A percentile compares a stretch with the other conserved stretches of the same genome.
These are phyloP conservation scores for Kluyveromyces lactis DNA, from an alignment of 805 yeast species.

Conservation along the genomic window DNA sequence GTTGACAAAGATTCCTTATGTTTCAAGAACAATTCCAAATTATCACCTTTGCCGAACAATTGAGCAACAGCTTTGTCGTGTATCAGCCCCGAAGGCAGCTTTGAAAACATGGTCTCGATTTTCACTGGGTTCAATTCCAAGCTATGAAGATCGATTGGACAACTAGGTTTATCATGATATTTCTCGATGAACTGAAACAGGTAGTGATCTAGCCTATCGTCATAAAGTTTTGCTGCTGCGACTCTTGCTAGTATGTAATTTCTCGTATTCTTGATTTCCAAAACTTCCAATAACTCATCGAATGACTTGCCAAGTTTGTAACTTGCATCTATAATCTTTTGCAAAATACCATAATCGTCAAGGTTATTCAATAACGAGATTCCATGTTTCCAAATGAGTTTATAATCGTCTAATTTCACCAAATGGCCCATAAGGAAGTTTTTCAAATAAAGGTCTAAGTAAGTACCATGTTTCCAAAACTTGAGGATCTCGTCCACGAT, in stretches of 20 bases:
- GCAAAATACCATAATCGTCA: slow-evolving; percentile 53
- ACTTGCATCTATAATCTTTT: slow-evolving; percentile 25
- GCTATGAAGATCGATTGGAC: slow-evolving; percentile 46
- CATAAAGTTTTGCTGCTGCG: slow-evolving; percentile 31
- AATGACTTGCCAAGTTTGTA: slow-evolving; percentile 25
- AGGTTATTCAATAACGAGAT: slow-evolving; percentile 38
- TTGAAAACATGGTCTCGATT: slow-evolving; percentile 12
- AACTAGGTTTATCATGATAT: slow-evolving; percentile 53
- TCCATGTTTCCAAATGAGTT: slow-evolving; percentile 34
- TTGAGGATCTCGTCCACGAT: slow-evolving; percentile 28
- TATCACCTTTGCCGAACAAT: slow-evolving; percentile 23
- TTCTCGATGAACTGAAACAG: slow-evolving; percentile 35
- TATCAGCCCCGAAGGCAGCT: slow-evolving; percentile 31
- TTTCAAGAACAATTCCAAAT: slow-evolving; percentile 31
- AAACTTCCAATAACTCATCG: slow-evolving; percentile 28
- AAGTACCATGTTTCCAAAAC: slow-evolving; percentile 5
- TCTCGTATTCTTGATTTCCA: slow-evolving; percentile 35
- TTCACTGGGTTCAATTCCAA: slow-evolving; percentile 18
- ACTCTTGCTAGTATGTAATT: slow-evolving; percentile 50
- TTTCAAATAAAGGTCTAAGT: slow-evolving; percentile 55
- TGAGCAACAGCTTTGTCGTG: slow-evolving; percentile 31
- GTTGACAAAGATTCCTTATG: slow-evolving; percentile 30
- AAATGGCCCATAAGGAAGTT: slow-evolving; percentile 45
- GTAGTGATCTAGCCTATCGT: slow-evolving; percentile 18
- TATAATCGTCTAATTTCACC: slow-evolving; percentile 35